A percentile compares a stretch with the other conserved stretches of the same genome.
Conservation (phyloP, 139 green algal genomes). For the Auxenochlorella protothecoides region DNA sequence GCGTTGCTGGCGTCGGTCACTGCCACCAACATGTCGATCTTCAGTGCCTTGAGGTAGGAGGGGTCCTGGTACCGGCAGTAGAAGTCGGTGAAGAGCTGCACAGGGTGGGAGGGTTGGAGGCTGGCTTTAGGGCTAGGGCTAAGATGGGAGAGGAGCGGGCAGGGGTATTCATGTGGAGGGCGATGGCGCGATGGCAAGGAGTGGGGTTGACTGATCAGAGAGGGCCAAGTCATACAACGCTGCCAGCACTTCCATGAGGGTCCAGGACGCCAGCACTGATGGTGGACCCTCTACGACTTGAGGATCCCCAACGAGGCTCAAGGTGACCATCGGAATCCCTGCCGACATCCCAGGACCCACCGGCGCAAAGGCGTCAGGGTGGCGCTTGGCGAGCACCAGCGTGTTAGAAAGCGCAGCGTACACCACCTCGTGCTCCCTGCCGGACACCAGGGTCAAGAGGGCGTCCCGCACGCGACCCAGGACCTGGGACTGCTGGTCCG, state of each 20-base stretch:
- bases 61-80: conserved; percentile 87
- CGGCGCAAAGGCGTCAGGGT: conserved; percentile 22
- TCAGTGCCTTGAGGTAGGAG: conserved; percentile 87
- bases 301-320: neutral
- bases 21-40: conserved; percentile 80
- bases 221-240: too few relatives aligned
- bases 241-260: too few relatives aligned
- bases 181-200: too few relatives aligned
- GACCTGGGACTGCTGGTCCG: conserved; percentile 76
- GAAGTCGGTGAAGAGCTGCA: conserved; percentile 71
- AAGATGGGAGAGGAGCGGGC: too few relatives aligned
- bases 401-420: conserved; percentile 84
- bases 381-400: conserved; percentile 67
- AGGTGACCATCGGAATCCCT: neutral
- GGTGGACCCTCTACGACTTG: neutral
- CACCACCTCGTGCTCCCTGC: conserved; percentile 57
- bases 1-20: conserved; percentile 75
- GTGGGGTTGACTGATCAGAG: too few relatives aligned
- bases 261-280: too few relatives aligned
- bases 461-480: conserved; percentile 7
- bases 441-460: conserved; percentile 69
- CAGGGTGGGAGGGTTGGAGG: too few relatives aligned
- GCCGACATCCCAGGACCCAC: too few relatives aligned
- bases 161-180: too few relatives aligned
- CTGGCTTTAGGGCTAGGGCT: too few relatives aligned